Base-by-base conservation (phyloP, 257 asterid species). In the Nicotiana undulata region DNA sequence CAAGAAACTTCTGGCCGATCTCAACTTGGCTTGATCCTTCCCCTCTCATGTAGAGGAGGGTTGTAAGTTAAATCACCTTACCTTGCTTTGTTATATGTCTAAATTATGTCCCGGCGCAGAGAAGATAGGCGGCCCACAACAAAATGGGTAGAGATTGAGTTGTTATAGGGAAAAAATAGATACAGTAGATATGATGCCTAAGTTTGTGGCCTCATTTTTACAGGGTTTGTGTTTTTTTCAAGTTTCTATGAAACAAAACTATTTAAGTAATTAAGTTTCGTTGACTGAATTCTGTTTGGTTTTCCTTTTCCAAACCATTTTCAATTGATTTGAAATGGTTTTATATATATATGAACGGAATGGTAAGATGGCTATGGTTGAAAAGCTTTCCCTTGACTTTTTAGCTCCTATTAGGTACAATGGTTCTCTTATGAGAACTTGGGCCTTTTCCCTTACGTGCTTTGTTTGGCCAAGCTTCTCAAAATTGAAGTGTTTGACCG, bases 131-230 rank as follows among this genome's bases (percentile, higher is more conserved):
- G 18, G 63, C 84, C 84, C 88, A 66, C 55, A 67, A 53, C 24
- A 49, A 81, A n/a, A 79, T 80, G 86, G 86, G 84, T 80, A 65
- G 81, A 79, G 82, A 82, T 37, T 52, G 80, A 82, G 82, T 26
- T 76, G 77, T 22, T 85, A 76, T 76, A 51, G 79, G 29, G 1
- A 6, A 13, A 46, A 72, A 8, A 3, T 49, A 74, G 79, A 31
- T 74, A 15, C 60, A 49, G 44, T 49, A 24, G 16, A 74, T 74
- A 49, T 74, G 61, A 49, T 74, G 79, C 79, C 16, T 3, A 74
- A 49, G 79, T 74, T 49, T 49, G 31, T 16, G 61, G 79, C 79
- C 10, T 74, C 61, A 49, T 11, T 46, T 40, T 74, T 26, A 74
- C 61, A 74, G 79, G 58, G 61, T 74, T 49, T 49, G 60, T 49